phyloP scores from a whole-genome alignment of 1,284 basidiomycete genomes.

The Butyriboletus regius region DNA sequence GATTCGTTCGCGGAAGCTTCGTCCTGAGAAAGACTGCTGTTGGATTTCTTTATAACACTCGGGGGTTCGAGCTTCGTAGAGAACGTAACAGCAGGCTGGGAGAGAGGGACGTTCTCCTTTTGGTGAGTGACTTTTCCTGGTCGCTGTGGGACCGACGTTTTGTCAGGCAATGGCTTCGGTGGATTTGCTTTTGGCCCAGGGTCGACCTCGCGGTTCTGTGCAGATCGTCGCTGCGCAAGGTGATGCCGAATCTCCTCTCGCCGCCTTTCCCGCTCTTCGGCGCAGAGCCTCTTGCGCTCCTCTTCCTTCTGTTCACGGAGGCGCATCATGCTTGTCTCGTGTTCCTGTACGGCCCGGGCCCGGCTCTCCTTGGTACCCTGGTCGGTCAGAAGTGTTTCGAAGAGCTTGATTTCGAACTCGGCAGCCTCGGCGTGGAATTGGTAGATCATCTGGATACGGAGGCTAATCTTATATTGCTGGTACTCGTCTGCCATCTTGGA shows the following conservation, averaged over 20 bases:
- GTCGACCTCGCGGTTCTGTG: constrained; percentile 18
- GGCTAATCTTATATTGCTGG: constrained; percentile 44
- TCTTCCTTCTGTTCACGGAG: constrained; percentile 45
- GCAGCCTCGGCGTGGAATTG: constrained; percentile 51
- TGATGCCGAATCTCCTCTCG: constrained; percentile 31
- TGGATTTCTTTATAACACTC: constrained; percentile 21
- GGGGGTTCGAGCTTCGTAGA: constrained; percentile 21
- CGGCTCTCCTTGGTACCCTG: constrained; percentile 28
- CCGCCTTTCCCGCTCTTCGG: constrained; percentile 39
- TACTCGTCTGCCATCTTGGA: constrained; percentile 38
- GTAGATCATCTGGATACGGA: constrained; percentile 47
- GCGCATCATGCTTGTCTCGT: constrained; percentile 42
- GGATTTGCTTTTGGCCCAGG: constrained; percentile 12
- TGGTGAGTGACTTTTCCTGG: constrained; percentile 11
- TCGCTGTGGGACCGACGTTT: constrained; percentile 12
- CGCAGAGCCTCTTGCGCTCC: constrained; percentile 43
- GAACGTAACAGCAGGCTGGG: constrained; percentile 3
- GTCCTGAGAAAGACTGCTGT: constrained; percentile 24
- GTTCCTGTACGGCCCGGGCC: constrained; percentile 36
- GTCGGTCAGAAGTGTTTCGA: constrained; percentile 36
- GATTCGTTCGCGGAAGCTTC: constrained; percentile 24
- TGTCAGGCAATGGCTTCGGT: constrained; percentile 12
- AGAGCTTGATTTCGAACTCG: constrained; percentile 41
- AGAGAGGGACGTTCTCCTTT: constrained; percentile 20
- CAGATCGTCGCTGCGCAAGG: constrained; percentile 17